Evolutionary conservation across 179 eudicot species (phyloP).

Genomic region (Camellia oleifera): DNA sequence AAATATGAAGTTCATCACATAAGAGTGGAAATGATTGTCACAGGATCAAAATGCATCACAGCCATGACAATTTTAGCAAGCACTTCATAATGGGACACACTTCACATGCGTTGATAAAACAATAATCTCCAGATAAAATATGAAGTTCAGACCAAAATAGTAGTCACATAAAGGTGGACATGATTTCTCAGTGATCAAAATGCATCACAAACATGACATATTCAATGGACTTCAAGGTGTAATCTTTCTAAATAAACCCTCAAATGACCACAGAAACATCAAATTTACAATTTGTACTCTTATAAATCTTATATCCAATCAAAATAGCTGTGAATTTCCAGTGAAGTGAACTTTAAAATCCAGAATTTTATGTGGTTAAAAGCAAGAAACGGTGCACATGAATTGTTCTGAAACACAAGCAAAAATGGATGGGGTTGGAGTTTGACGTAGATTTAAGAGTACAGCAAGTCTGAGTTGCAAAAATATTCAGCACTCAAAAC

Average conservation of each 20-base stretch:
- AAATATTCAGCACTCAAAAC: slow-evolving; percentile 10
- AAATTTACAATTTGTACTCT: not conserved
- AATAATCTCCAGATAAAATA: not conserved
- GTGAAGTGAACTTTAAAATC: not conserved
- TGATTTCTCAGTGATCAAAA: not conserved
- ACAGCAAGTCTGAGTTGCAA: not conserved
- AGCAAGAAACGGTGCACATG: not conserved
- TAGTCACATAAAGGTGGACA: not conserved
- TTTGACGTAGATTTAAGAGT: not conserved
- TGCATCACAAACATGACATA: not conserved
- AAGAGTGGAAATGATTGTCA: not conserved
- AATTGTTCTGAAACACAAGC: not conserved
- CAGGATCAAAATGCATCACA: not conserved
- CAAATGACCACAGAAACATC: not conserved
- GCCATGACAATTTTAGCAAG: too few relatives aligned
- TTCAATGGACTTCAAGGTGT: not conserved
- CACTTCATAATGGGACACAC: not conserved
- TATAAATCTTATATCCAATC: not conserved
- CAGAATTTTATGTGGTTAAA: too few relatives aligned
- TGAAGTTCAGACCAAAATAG: not conserved
- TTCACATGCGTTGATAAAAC: not conserved
- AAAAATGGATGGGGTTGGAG: not conserved
- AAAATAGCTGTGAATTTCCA: slow-evolving; percentile 2
- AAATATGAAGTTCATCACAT: not conserved
- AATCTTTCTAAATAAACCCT: not conserved